These are phyloP conservation scores for Ustilago shanxiensis DNA, from an alignment of 1,284 basidiomycete species.

Conservation along the genomic window DNA sequence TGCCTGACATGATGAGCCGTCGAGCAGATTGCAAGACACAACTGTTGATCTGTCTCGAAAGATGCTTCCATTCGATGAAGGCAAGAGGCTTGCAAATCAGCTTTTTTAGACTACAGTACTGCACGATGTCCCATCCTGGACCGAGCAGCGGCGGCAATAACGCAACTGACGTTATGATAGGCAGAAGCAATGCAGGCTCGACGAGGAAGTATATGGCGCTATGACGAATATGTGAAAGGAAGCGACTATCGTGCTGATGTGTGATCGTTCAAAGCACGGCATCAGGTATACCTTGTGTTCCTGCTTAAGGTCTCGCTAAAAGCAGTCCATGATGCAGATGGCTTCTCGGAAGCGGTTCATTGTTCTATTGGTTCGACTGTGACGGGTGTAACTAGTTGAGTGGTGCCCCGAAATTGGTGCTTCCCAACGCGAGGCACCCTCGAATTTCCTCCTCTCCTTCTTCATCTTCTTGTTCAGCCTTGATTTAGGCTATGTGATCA, in stretches of 20 bases:
- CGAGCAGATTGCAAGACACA: background rate
- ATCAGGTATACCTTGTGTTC: background rate
- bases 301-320: background rate
- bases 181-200: background rate
- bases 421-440: conserved; percentile 6
- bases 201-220: background rate
- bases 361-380: background rate
- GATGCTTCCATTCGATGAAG: conserved; percentile 1
- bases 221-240: too few relatives aligned
- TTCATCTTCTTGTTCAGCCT: background rate
- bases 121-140: too few relatives aligned
- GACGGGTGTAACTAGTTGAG: background rate
- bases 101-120: too few relatives aligned
- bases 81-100: background rate
- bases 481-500: too few relatives aligned
- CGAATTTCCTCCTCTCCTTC: conserved; percentile 6
- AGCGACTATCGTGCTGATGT: too few relatives aligned
- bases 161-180: background rate
- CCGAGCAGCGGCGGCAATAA: too few relatives aligned
- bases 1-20: conserved; percentile 5
- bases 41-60: conserved; percentile 3
- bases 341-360: background rate
- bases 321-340: background rate
- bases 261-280: background rate
- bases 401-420: conserved; percentile 5